Evolutionary conservation across 495 filamentous ascomycete species (phyloP).

Genomic region (Daldinia grandis): DNA sequence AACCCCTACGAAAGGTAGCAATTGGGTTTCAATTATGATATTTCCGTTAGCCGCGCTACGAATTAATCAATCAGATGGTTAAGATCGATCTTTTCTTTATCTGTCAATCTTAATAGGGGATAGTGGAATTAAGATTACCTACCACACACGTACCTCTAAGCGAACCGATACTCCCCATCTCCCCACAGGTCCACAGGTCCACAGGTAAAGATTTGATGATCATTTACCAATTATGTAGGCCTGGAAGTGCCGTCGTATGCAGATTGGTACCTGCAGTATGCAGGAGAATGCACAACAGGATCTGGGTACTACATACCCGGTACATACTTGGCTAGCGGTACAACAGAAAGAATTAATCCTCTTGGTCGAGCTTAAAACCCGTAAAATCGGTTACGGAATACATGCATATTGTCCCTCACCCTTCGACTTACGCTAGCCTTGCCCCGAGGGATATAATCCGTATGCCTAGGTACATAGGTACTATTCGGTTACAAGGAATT

Average conservation of each 20-base stretch:
- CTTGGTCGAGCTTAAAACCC: neutral
- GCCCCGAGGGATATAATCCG: constrained; percentile 17
- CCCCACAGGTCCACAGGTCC: constrained; percentile 7
- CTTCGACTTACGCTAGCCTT: constrained; percentile 7
- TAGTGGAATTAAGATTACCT: constrained; percentile 31
- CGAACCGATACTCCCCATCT: constrained; percentile 24
- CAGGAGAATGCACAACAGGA: constrained; percentile 31
- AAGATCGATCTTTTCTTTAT: constrained; percentile 32
- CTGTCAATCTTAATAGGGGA: constrained; percentile 27
- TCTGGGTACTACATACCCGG: constrained; percentile 15
- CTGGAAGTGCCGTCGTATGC: constrained; percentile 28
- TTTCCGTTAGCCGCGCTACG: constrained; percentile 33
- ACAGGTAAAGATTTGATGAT: constrained; percentile 22
- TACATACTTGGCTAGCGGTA: constrained; percentile 8
- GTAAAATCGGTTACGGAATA: constrained; percentile 6
- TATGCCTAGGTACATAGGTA: neutral
- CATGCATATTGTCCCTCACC: constrained; percentile 1
- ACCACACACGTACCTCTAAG: constrained; percentile 29
- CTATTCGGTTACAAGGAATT: constrained; percentile 13
- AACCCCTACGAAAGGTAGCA: neutral
- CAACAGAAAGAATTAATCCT: constrained; percentile 17
- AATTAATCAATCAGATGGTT: constrained; percentile 22
- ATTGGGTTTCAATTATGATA: constrained; percentile 3
- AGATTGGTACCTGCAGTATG: constrained; percentile 40
- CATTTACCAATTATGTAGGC: constrained; percentile 23